Evolutionary conservation across 163 green algal species (phyloP), one percentile per base, ranked within the genome.

Genomic region (Chlorella variabilis): DNA sequence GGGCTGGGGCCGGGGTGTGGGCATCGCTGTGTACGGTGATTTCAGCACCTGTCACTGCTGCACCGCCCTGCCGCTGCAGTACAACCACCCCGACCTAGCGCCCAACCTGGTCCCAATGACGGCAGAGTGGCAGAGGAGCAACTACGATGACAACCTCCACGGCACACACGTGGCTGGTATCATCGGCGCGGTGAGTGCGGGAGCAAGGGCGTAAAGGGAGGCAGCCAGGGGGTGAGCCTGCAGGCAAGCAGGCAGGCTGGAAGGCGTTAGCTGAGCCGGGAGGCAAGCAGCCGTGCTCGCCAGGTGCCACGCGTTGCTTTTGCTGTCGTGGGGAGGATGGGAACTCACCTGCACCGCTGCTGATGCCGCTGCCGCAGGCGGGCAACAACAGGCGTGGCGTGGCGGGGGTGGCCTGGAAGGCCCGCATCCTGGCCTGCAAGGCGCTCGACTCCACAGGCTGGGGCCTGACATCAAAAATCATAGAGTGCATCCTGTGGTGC

Each of bases 81-180:
- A 65, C 51, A 48, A 71, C 75, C 91, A 95, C 75, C 89, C 87
- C 20, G 87, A 91, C 51, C 77, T 95, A 17, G 21, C 48, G 0
- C 59, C 65, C 63, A 89, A 89, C 69, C 41, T 93, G 27, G 23
- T 65, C 17, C 9, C 27, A 4, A 45, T 45, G 45, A 3, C 42
- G 0, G 25, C n/a, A 8, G 36, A 45, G 9, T 80, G 39, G 69
- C 18, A 36, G 20, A 6, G 2, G 4, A 31, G 15, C 4, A 71
- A 81, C 31, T 36, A n/a, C 9, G 75, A 81, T 33, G 75, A 81
- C 59, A 71, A 81, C 29, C 85, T 83, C 6, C 92, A 96, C 67
- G 92, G 92, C 63, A 95, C 85, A 4, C 85, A 90, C 76, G 89
- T 95, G 62, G 77, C 83, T 0, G 77, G 77, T n/a, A 89, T 87